Percentiles rank a stretch among this genome's conserved stretches.
These are phyloP conservation scores for Coelastrella sp. DNA, from an alignment of 139 green algal species.

Conservation along the genomic window DNA sequence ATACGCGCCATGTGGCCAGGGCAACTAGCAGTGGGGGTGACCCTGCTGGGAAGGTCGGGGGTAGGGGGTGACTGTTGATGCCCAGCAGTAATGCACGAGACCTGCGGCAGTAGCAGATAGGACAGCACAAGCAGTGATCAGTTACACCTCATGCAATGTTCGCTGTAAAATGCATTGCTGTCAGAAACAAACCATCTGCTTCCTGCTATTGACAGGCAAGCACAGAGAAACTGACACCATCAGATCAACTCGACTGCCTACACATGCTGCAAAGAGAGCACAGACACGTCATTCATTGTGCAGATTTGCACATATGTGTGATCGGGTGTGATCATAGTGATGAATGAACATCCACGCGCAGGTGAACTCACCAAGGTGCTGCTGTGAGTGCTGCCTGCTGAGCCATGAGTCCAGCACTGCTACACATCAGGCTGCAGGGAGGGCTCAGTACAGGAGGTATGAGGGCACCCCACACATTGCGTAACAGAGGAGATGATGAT, in stretches of 20 bases:
- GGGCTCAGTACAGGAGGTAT: constrained; percentile 49
- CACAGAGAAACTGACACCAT: no score
- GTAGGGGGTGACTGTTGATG: constrained; percentile 30
- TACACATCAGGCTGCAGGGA: not conserved
- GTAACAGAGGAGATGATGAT: constrained; percentile 68
- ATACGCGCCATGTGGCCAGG: constrained; percentile 4
- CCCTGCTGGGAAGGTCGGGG: constrained; percentile 16
- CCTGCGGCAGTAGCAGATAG: not conserved
- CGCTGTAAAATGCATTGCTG: no score
- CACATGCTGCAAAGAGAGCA: no score
- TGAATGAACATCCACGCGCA: not conserved
- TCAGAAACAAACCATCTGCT: no score
- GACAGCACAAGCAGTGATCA: not conserved
- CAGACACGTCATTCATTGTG: no score
- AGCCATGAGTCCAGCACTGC: not conserved
- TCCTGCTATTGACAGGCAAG: no score
- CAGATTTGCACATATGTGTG: no score
- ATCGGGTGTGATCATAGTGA: no score
- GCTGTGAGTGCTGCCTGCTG: constrained; percentile 20
- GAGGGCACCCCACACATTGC: constrained; percentile 41
- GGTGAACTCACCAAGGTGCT: constrained; percentile 9
- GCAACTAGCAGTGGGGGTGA: not conserved
- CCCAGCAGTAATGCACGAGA: constrained; percentile 32
- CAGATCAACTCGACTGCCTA: no score
- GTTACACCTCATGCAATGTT: no score